These are phyloP conservation scores for Verticillium nubilum DNA, from an alignment of 2,329 filamentous ascomycete species.

Conservation along the genomic window DNA sequence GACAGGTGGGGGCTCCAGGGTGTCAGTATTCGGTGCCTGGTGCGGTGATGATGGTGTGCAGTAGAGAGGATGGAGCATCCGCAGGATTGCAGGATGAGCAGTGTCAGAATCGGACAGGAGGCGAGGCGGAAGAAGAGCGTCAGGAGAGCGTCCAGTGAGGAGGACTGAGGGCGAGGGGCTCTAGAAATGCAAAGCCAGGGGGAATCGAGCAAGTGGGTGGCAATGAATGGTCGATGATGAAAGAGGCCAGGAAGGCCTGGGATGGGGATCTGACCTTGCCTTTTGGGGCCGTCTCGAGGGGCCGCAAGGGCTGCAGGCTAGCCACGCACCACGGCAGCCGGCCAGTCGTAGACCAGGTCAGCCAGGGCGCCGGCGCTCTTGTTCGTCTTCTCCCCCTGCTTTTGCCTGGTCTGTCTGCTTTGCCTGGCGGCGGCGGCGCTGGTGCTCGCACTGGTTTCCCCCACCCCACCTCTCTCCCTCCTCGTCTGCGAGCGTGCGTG, in stretches of 20 bases:
- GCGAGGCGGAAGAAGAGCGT: neutral
- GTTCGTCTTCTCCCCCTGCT: neutral
- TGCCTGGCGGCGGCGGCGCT: neutral
- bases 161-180: conserved; percentile 5
- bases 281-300: neutral
- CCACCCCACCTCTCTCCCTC: neutral
- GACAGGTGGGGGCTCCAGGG: neutral
- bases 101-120: neutral
- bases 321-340: neutral
- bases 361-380: neutral
- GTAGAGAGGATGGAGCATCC: neutral
- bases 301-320: neutral
- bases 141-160: neutral
- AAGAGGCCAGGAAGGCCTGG: conserved; percentile 19
- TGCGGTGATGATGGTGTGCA: neutral
- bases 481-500: neutral
- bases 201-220: conserved; percentile 8
- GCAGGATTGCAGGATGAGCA: neutral
- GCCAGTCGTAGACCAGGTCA: neutral
- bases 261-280: conserved; percentile 3
- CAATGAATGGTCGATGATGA: conserved; percentile 14
- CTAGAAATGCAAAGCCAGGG: conserved; percentile 1
- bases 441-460: neutral
- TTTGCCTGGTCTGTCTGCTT: neutral
- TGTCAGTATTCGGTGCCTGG: neutral